Evolutionary conservation across 306 rosid species (phyloP).

Genomic region (Dalbergia oliveri): DNA sequence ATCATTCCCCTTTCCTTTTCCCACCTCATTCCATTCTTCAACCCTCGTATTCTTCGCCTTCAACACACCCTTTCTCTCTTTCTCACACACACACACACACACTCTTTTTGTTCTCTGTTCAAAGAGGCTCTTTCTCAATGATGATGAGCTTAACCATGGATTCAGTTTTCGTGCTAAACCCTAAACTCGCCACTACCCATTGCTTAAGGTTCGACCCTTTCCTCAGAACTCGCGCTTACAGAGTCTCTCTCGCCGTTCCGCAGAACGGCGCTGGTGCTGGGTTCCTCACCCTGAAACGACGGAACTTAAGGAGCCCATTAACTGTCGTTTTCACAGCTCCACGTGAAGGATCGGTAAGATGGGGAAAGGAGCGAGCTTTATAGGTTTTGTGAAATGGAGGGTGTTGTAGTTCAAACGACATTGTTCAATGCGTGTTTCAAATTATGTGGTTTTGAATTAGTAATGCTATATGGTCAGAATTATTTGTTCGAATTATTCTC

Average conservation of each 20-base stretch:
- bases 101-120: not conserved
- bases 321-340: slow-evolving; percentile 62
- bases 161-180: slow-evolving; percentile 68
- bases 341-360: slow-evolving; percentile 73
- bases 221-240: slow-evolving; percentile 46
- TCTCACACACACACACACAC: too few relatives aligned
- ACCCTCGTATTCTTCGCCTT: slow-evolving; percentile 50
- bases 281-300: slow-evolving; percentile 45
- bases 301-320: slow-evolving; percentile 47
- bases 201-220: slow-evolving; percentile 59
- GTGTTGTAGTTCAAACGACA: not conserved
- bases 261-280: slow-evolving; percentile 40
- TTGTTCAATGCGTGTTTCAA: slow-evolving; percentile 18
- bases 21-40: not conserved
- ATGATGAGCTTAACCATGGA: slow-evolving; percentile 67
- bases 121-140: not conserved
- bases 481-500: too few relatives aligned
- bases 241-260: slow-evolving; percentile 42
- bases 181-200: slow-evolving; percentile 54
- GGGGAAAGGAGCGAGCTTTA: not conserved
- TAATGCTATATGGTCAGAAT: too few relatives aligned
- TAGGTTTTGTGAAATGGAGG: slow-evolving; percentile 29
- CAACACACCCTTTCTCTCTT: not conserved
- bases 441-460: not conserved
- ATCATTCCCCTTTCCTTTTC: not conserved